These are phyloP conservation scores for Vinca minor DNA, from an alignment of 257 asterid species.

Conservation along the genomic window DNA sequence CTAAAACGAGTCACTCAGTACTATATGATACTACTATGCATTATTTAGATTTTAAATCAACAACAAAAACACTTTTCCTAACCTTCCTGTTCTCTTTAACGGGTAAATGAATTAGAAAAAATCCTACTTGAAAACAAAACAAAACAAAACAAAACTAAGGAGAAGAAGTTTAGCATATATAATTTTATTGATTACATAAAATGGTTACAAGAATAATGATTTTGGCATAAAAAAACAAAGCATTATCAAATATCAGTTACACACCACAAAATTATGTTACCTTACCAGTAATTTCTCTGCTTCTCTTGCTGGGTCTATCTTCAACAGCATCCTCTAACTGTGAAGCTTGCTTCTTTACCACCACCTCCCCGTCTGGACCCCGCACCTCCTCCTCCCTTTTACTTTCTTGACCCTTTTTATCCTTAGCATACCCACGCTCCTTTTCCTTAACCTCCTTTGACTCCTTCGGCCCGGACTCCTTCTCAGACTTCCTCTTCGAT, in stretches of 20 bases:
- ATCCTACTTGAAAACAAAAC: background rate
- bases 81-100: background rate
- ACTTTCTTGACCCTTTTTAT: conserved; percentile 52
- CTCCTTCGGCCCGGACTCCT: conserved; percentile 60
- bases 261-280: conserved; percentile 35
- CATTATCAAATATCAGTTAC: conserved; percentile 11
- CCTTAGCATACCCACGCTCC: conserved; percentile 70
- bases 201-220: conserved; percentile 2
- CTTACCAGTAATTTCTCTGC: conserved; percentile 77
- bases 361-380: conserved; percentile 30
- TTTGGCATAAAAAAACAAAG: conserved; percentile 7
- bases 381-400: conserved; percentile 43
- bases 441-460: conserved; percentile 63
- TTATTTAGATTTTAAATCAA: background rate
- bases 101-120: no score
- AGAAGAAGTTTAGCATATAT: background rate
- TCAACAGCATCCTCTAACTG: conserved; percentile 43
- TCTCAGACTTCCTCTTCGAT: conserved; percentile 74
- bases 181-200: background rate
- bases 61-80: background rate
- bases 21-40: background rate
- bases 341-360: conserved; percentile 50
- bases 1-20: background rate
- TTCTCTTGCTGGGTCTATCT: conserved; percentile 59
- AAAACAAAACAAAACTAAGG: no score